A percentile compares a stretch with the other conserved stretches of the same genome.
phyloP scores from a whole-genome alignment of 2,329 filamentous ascomycete species.

The Drechslerella dactyloides region DNA sequence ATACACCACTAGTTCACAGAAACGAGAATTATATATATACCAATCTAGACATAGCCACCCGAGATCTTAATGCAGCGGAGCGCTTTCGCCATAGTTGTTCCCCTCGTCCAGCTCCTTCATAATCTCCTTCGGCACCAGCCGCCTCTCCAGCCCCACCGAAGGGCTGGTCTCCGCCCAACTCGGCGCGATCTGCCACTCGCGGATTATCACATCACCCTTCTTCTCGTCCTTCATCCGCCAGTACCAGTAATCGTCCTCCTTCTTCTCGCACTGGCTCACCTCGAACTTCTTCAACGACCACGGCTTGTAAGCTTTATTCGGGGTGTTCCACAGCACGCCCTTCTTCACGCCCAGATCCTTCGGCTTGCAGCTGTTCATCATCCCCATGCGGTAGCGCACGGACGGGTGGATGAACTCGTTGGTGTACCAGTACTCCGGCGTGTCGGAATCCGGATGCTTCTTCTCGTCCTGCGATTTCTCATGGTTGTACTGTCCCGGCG shows the following conservation, averaged over 20 bases:
- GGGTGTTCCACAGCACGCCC: conserved; percentile 8
- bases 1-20: background rate
- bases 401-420: conserved; percentile 31
- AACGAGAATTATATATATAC: background rate
- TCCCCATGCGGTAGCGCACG: conserved; percentile 22
- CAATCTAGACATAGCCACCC: background rate
- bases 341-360: conserved; percentile 15
- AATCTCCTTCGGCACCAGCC: conserved; percentile 13
- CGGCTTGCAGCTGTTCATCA: conserved; percentile 14
- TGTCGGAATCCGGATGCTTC: background rate
- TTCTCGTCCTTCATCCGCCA: conserved; percentile 15
- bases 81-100: conserved; percentile 25
- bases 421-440: conserved; percentile 18
- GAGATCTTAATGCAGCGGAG: background rate
- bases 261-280: background rate
- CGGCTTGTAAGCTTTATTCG: conserved; percentile 13
- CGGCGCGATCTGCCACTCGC: conserved; percentile 28
- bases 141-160: conserved; percentile 19
- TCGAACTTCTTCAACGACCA: conserved; percentile 21
- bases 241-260: conserved; percentile 27
- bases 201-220: conserved; percentile 22
- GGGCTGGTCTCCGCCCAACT: conserved; percentile 13
- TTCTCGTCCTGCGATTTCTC: conserved; percentile 17
- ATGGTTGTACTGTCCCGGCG: conserved; percentile 23
- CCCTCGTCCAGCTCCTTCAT: conserved; percentile 26